phyloP scores from a whole-genome alignment of 257 asterid species.

The Gentiana dahurica region DNA sequence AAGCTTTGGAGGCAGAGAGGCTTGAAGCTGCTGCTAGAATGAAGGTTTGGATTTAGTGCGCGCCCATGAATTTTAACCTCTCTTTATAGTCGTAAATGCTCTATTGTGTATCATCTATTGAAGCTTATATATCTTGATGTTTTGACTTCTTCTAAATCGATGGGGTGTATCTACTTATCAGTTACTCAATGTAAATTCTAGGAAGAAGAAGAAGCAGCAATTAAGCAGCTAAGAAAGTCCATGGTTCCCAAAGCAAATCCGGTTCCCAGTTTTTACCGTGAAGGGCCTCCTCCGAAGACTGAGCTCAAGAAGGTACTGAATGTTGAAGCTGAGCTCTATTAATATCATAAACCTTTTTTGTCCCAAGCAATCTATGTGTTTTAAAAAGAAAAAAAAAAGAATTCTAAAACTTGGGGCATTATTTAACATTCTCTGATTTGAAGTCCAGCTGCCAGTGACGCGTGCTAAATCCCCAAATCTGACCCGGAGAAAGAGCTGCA shows the following conservation, averaged over 20 bases:
- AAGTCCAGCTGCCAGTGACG: constrained; percentile 76
- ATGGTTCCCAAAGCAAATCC: constrained; percentile 84
- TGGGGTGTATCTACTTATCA: neutral
- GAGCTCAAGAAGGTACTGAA: constrained; percentile 71
- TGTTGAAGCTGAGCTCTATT: no score
- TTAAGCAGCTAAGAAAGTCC: constrained; percentile 72
- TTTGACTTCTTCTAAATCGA: no score
- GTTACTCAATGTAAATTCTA: constrained; percentile 22
- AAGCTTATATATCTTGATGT: no score
- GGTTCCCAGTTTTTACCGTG: constrained; percentile 70
- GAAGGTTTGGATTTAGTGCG: constrained; percentile 31
- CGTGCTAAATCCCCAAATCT: constrained; percentile 93
- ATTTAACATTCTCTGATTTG: constrained; percentile 10
- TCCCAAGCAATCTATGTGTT: no score
- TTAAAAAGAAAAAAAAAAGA: no score
- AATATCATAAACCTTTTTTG: no score
- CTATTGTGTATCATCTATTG: no score
- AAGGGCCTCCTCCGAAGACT: constrained; percentile 81
- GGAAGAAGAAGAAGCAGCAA: constrained; percentile 75
- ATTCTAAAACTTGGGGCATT: no score
- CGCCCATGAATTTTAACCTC: neutral
- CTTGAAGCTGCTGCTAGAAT: constrained; percentile 57
- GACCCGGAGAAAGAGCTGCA: constrained; percentile 77
- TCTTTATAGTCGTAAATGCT: no score
- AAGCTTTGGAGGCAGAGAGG: constrained; percentile 78